Evolutionary conservation across 495 filamentous ascomycete genomes (phyloP).

Genomic region (Podospora pseudoanserina): DNA sequence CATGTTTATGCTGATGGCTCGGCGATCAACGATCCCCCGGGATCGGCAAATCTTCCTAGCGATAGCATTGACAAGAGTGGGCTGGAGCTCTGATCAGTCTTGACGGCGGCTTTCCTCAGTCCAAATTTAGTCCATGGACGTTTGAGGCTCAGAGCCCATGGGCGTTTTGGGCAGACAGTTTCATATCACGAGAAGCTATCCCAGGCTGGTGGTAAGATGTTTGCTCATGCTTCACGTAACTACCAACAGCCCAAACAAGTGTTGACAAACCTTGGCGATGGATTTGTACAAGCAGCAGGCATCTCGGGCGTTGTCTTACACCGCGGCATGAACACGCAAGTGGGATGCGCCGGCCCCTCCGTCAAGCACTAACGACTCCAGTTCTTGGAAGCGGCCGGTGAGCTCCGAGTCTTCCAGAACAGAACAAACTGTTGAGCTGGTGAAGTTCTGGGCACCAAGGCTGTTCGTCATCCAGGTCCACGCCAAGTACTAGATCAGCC

Average conservation of each 20-base stretch:
- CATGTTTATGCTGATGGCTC: background rate
- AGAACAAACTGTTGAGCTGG: background rate
- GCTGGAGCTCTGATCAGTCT: background rate
- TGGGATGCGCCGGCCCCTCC: background rate
- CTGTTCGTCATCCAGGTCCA: no score
- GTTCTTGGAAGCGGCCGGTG: background rate
- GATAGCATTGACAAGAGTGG: background rate
- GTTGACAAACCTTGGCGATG: background rate
- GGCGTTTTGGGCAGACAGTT: background rate
- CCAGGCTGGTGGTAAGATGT: background rate
- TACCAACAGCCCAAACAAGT: background rate
- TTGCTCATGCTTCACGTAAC: background rate
- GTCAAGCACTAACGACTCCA: background rate
- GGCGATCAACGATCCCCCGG: background rate
- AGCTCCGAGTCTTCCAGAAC: background rate
- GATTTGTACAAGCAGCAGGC: background rate
- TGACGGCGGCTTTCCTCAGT: background rate
- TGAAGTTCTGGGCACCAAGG: background rate
- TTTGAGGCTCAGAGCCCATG: background rate
- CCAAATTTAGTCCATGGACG: background rate
- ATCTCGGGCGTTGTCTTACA: background rate
- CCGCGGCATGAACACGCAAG: background rate
- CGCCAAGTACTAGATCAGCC: no score
- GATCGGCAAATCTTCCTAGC: background rate
- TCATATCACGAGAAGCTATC: background rate